A percentile compares a stretch with the other conserved stretches of the same genome.
Evolutionary conservation across 2,329 filamentous ascomycete species (phyloP).

Genomic region (Fusarium armeniacum): DNA sequence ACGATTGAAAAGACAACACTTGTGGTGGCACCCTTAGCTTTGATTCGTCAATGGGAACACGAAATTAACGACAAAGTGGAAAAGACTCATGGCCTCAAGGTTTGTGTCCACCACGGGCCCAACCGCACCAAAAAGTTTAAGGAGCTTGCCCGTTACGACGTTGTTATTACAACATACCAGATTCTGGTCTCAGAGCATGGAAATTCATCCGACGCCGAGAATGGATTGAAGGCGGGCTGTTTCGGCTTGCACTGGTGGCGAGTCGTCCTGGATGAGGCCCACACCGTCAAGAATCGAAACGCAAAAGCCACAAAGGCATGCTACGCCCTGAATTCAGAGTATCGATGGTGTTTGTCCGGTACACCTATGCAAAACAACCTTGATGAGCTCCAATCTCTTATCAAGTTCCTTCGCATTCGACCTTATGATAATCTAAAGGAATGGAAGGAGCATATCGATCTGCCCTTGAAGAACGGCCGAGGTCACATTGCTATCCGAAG

Average conservation of each 20-base stretch:
- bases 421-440: slow-evolving; percentile 88
- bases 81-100: slow-evolving; percentile 77
- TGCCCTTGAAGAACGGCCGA: slow-evolving; percentile 89
- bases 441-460: slow-evolving; percentile 93
- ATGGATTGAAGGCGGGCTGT: slow-evolving; percentile 80
- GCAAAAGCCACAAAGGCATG: slow-evolving; percentile 95
- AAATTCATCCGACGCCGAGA: slow-evolving; percentile 71
- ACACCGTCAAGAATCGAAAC: slow-evolving; percentile 98
- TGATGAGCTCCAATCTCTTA: slow-evolving; percentile 93
- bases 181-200: slow-evolving; percentile 93
- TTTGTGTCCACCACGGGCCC: slow-evolving; percentile 92
- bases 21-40: slow-evolving; percentile 90
- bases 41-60: slow-evolving; percentile 97
- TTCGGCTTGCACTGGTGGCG: slow-evolving; percentile 97
- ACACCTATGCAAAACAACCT: slow-evolving; percentile 99
- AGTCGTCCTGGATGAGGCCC: slow-evolving; percentile 94
- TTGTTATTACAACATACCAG: slow-evolving; percentile 97
- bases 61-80: slow-evolving; percentile 89
- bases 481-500: slow-evolving; percentile 90
- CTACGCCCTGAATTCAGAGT: slow-evolving; percentile 85
- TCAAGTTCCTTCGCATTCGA: slow-evolving; percentile 91
- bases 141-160: slow-evolving; percentile 87
- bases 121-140: slow-evolving; percentile 83
- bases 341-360: slow-evolving; percentile 95
- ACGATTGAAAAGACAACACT: slow-evolving; percentile 83